Evolutionary conservation across 371 early-diverging fungal genomes (phyloP).

Genomic region (Circinella umbellata): DNA sequence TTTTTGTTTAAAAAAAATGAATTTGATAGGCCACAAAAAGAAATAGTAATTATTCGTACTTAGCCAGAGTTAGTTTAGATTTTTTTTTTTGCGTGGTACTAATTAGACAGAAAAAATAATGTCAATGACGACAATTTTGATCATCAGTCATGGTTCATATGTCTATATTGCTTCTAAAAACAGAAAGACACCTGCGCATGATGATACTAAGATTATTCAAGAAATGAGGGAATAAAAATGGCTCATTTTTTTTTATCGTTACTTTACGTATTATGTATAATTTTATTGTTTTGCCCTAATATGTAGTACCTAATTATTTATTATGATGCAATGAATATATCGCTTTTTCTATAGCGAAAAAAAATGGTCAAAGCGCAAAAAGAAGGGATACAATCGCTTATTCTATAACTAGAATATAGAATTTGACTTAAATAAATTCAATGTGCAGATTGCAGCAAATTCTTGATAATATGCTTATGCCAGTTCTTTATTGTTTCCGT

Average conservation of each 20-base stretch:
- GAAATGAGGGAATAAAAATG: not conserved
- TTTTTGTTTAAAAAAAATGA: too few species aligned
- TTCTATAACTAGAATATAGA: too few species aligned
- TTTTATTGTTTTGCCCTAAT: not conserved
- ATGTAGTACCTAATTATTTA: not conserved
- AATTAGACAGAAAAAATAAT: not conserved
- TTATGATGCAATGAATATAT: not conserved
- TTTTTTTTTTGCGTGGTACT: not conserved
- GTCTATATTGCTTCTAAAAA: not conserved
- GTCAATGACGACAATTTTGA: constrained; percentile 10
- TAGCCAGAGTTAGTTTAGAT: not conserved
- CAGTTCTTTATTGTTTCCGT: too few species aligned
- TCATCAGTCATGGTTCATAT: not conserved
- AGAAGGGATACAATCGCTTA: too few species aligned
- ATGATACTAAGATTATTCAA: not conserved
- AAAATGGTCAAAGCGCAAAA: too few species aligned
- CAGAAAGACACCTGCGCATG: not conserved
- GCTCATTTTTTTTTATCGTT: too few species aligned
- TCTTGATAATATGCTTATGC: too few species aligned
- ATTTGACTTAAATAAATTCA: too few species aligned
- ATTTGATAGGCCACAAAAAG: too few species aligned
- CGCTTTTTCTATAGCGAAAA: too few species aligned
- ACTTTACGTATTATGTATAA: too few species aligned
- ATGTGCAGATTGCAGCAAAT: too few species aligned
- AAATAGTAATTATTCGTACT: not conserved